These are phyloP conservation scores for Hypoxylon intermedium DNA, from an alignment of 495 filamentous ascomycete genomes.

Conservation along the genomic window DNA sequence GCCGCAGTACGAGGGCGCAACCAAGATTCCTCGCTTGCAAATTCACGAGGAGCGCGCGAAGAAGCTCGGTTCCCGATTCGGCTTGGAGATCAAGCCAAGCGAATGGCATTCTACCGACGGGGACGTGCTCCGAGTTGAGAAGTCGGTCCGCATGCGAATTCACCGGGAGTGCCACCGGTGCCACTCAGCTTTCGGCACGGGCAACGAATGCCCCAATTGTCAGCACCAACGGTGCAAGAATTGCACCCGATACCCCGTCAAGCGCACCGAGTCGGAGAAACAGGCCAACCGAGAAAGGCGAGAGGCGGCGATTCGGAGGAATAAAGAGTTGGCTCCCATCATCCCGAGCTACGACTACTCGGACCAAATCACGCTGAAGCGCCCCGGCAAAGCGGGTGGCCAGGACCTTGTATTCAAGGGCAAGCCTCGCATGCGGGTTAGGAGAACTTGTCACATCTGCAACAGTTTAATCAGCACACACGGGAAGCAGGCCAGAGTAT, in stretches of 20 bases:
- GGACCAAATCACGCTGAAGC: constrained; percentile 58
- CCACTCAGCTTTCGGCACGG: constrained; percentile 71
- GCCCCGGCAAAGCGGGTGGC: constrained; percentile 68
- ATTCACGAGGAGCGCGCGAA: constrained; percentile 73
- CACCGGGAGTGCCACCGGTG: constrained; percentile 84
- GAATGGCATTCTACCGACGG: constrained; percentile 69
- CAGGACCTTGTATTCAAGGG: constrained; percentile 73
- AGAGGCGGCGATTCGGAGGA: constrained; percentile 56
- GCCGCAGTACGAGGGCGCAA: constrained; percentile 42
- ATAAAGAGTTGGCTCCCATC: constrained; percentile 56
- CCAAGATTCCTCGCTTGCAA: constrained; percentile 53
- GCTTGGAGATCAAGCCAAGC: constrained; percentile 70
- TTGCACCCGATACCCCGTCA: constrained; percentile 73
- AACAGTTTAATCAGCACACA: constrained; percentile 64
- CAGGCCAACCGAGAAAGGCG: constrained; percentile 54
- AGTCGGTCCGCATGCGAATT: constrained; percentile 89
- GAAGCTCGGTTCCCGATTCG: constrained; percentile 76
- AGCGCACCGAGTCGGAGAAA: constrained; percentile 59
- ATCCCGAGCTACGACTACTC: constrained; percentile 54
- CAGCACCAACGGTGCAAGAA: constrained; percentile 79
- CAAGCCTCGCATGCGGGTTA: constrained; percentile 70
- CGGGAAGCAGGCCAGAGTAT: constrained; percentile 65
- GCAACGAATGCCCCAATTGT: constrained; percentile 75
- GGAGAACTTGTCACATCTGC: constrained; percentile 81
- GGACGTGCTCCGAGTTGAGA: constrained; percentile 76